These are phyloP conservation scores for Heliamphora exappendiculata DNA, from an alignment of 148 eudicot genomes.

Conservation along the genomic window DNA sequence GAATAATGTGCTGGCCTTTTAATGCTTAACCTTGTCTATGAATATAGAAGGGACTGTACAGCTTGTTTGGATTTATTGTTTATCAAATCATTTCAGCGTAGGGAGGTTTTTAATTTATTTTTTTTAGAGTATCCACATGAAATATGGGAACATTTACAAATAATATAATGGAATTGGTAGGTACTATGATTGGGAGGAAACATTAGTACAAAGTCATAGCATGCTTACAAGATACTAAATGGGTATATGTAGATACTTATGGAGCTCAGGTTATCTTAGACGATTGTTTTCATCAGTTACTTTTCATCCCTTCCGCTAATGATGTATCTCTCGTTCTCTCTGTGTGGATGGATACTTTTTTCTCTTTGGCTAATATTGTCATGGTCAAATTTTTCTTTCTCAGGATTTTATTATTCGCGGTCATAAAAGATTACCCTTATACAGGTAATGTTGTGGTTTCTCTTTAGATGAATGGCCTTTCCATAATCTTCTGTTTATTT, in stretches of 20 bases:
- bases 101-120: not conserved
- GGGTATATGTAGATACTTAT: no score
- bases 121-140: not conserved
- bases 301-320: not conserved
- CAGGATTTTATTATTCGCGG: slow-evolving; percentile 86
- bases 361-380: not conserved
- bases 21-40: not conserved
- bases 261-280: not conserved
- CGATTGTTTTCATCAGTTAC: not conserved
- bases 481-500: slow-evolving; percentile 3
- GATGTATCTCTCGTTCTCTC: not conserved
- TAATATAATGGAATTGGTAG: no score
- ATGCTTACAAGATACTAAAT: no score
- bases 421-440: slow-evolving; percentile 71
- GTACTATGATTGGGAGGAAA: no score
- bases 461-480: slow-evolving; percentile 9
- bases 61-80: not conserved
- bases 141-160: no score
- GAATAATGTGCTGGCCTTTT: not conserved
- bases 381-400: slow-evolving; percentile 1
- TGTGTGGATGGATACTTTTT: not conserved
- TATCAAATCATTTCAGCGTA: not conserved
- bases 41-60: no score
- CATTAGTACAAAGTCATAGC: no score
- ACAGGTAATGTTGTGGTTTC: slow-evolving; percentile 41